Evolutionary conservation across 2,329 filamentous ascomycete species (phyloP).

Genomic region (Aspergillus sp.): DNA sequence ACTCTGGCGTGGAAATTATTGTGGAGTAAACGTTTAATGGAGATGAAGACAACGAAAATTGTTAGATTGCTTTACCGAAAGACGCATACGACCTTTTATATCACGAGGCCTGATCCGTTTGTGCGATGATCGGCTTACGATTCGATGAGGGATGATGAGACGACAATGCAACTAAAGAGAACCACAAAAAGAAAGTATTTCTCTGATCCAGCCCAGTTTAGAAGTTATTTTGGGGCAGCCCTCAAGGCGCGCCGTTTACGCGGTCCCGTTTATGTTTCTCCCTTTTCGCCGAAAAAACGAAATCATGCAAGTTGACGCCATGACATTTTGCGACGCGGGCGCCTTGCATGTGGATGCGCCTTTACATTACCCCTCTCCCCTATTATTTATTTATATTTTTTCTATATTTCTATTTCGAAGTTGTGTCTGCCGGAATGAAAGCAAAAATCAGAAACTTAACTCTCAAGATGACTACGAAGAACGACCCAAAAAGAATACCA

Average conservation of each 20-base stretch:
- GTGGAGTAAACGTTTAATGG: conserved; percentile 54
- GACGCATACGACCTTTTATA: conserved; percentile 42
- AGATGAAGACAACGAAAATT: conserved; percentile 34
- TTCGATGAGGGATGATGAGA: conserved; percentile 51
- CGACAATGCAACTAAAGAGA: conserved; percentile 41
- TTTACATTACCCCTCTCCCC: conserved; percentile 18
- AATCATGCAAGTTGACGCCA: conserved; percentile 27
- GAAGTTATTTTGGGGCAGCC: conserved; percentile 44
- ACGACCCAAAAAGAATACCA: conserved; percentile 32
- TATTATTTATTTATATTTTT: conserved; percentile 10
- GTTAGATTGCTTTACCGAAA: conserved; percentile 42
- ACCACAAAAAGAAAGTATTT: conserved; percentile 37
- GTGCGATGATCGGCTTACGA: conserved; percentile 45
- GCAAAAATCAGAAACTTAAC: conserved; percentile 23
- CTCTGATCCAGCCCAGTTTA: conserved; percentile 44
- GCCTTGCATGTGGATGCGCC: conserved; percentile 27
- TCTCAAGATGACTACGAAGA: conserved; percentile 36
- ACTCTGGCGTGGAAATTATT: conserved; percentile 62
- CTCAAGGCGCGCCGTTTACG: conserved; percentile 35
- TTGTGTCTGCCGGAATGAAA: conserved; percentile 23
- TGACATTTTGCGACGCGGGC: conserved; percentile 23
- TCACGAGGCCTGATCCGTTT: conserved; percentile 40
- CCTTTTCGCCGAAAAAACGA: conserved; percentile 29
- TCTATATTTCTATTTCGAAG: conserved; percentile 12
- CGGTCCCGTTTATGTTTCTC: conserved; percentile 26